A percentile compares a stretch with the other conserved stretches of the same genome.
These are phyloP conservation scores for Waltiozyma sp. DNA, from an alignment of 1,139 yeast species.

Conservation along the genomic window DNA sequence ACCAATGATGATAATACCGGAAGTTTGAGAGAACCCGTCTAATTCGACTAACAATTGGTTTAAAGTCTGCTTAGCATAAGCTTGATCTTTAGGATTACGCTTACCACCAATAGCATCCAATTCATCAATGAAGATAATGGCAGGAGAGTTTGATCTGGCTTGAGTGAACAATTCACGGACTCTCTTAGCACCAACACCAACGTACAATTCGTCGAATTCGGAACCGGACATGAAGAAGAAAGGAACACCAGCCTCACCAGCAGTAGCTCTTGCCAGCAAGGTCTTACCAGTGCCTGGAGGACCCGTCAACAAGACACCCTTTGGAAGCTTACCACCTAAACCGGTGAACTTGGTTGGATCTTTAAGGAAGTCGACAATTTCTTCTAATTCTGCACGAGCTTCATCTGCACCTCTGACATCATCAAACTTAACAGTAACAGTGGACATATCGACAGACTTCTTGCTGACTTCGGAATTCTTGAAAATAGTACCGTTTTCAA, in stretches of 20 bases:
- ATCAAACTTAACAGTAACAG: constrained; percentile 76
- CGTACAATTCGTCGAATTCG: constrained; percentile 94
- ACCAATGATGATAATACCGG: constrained; percentile 91
- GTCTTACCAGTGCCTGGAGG: constrained; percentile 99
- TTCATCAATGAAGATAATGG: constrained; percentile 94
- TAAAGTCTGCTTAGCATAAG: constrained; percentile 92
- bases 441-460: constrained; percentile 71
- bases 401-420: constrained; percentile 99
- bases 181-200: constrained; percentile 98
- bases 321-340: constrained; percentile 92
- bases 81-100: constrained; percentile 95
- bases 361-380: constrained; percentile 89
- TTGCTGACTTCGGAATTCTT: constrained; percentile 54
- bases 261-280: constrained; percentile 92
- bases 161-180: constrained; percentile 88
- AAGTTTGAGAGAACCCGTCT: constrained; percentile 90
- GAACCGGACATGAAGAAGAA: constrained; percentile 98
- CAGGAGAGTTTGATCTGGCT: constrained; percentile 94
- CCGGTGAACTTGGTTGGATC: constrained; percentile 96
- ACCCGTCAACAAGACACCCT: constrained; percentile 93
- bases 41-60: constrained; percentile 92
- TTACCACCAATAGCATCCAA: constrained; percentile 98
- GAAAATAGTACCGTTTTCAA: constrained; percentile 77
- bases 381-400: constrained; percentile 94
- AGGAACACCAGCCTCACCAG: constrained; percentile 99